Percentiles rank a stretch among this genome's conserved stretches.
These are phyloP conservation scores for Emericellopsis cladophorae DNA, from an alignment of 2,329 filamentous ascomycete species.

Conservation along the genomic window DNA sequence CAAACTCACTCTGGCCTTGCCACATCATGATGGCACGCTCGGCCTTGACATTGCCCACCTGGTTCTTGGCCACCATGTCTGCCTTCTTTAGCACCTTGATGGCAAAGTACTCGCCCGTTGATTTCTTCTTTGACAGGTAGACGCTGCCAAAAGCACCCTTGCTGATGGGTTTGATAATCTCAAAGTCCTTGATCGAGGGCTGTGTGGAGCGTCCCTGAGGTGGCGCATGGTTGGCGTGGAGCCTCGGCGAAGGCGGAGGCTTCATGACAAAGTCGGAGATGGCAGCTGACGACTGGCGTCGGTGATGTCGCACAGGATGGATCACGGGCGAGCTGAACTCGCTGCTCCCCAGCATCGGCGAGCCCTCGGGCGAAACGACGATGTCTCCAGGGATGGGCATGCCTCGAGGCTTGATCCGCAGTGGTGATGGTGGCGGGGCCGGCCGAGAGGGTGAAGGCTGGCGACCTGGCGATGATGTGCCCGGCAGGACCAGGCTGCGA, in stretches of 20 bases:
- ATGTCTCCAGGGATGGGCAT: conserved; percentile 47
- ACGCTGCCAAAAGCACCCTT: conserved; percentile 98
- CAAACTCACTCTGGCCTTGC: conserved; percentile 98
- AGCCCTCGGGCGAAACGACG: conserved; percentile 74
- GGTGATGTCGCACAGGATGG: conserved; percentile 52
- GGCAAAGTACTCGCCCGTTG: conserved; percentile 93
- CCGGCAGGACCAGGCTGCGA: conserved; percentile 71
- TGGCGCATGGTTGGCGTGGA: conserved; percentile 59
- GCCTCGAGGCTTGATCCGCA: conserved; percentile 74
- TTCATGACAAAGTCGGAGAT: conserved; percentile 57
- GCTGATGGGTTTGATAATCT: conserved; percentile 98
- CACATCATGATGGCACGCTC: conserved; percentile 99
- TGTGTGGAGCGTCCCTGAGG: conserved; percentile 80
- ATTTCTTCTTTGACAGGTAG: conserved; percentile 96
- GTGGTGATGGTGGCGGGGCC: conserved; percentile 70
- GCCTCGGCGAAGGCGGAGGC: conserved; percentile 69
- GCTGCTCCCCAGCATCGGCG: conserved; percentile 70
- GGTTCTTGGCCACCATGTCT: conserved; percentile 99
- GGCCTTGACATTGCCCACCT: conserved; percentile 97
- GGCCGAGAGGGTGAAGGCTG: conserved; percentile 80
- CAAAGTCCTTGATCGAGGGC: conserved; percentile 97
- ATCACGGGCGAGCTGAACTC: conserved; percentile 70
- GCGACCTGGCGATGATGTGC: conserved; percentile 65
- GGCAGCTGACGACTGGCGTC: conserved; percentile 82
- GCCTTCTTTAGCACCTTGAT: conserved; percentile 98